phyloP scores from a whole-genome alignment of 2,329 filamentous ascomycete genomes.

The Phyllosticta citriasiana region DNA sequence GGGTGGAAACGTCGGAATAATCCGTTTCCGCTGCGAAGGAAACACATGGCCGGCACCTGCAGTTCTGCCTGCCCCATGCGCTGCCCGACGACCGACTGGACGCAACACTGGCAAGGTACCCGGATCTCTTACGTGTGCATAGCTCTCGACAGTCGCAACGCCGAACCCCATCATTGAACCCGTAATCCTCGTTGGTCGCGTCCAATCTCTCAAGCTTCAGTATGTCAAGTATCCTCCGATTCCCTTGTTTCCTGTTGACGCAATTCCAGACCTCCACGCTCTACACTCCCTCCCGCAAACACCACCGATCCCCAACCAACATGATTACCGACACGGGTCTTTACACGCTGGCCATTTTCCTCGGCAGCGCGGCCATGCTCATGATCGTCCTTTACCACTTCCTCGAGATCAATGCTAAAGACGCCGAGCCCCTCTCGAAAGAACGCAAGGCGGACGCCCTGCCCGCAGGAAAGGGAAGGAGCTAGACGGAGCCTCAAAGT shows the following conservation, averaged over 20 bases:
- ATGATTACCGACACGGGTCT: constrained; percentile 96
- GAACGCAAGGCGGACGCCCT: constrained; percentile 24
- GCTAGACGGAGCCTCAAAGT: neutral
- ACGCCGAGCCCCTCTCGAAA: constrained; percentile 29
- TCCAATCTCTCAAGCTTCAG: neutral
- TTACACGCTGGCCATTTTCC: constrained; percentile 84
- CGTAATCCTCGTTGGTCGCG: neutral
- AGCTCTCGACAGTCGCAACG: constrained; percentile 7
- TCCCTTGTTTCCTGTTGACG: neutral
- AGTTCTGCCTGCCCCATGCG: neutral
- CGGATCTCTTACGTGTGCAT: neutral
- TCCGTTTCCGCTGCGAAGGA: neutral
- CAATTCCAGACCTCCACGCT: neutral
- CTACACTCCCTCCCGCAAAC: neutral
- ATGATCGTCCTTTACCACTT: constrained; percentile 94
- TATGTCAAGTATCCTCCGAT: neutral
- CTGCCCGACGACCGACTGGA: neutral
- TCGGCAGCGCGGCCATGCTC: constrained; percentile 81
- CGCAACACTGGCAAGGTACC: neutral
- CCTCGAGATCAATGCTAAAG: constrained; percentile 81
- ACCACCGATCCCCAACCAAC: constrained; percentile 22
- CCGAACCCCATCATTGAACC: neutral
- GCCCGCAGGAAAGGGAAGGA: constrained; percentile 23
- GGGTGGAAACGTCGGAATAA: neutral
- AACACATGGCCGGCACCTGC: neutral